Conservation (phyloP, 805 yeast species). For the Pichia cabralensis region DNA sequence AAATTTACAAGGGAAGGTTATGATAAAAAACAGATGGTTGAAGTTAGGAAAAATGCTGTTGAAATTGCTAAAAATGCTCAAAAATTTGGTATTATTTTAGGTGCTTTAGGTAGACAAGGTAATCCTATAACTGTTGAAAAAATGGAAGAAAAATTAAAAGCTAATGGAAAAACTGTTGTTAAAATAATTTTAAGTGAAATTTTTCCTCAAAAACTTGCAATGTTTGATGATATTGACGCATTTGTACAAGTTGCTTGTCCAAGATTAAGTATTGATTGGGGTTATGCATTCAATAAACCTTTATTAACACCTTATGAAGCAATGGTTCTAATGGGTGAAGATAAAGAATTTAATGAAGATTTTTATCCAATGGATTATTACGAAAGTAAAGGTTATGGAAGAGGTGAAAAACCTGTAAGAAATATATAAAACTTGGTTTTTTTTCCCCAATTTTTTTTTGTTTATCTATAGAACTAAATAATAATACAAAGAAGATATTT, state of each 20-base stretch:
- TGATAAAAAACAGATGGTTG: slow-evolving; percentile 74
- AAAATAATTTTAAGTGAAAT: slow-evolving; percentile 85
- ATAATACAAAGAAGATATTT: too few relatives aligned
- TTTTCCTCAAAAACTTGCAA: slow-evolving; percentile 83
- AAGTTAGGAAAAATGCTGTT: slow-evolving; percentile 68
- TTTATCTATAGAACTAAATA: too few relatives aligned
- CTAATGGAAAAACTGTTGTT: slow-evolving; percentile 57
- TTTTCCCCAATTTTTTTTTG: too few relatives aligned
- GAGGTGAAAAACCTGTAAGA: slow-evolving; percentile 63
- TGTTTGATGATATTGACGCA: slow-evolving; percentile 89
- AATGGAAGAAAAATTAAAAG: slow-evolving; percentile 44
- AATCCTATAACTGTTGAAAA: slow-evolving; percentile 64
- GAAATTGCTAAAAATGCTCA: slow-evolving; percentile 46
- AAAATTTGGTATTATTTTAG: slow-evolving; percentile 76
- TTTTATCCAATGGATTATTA: slow-evolving; percentile 96
- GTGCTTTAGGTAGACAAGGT: slow-evolving; percentile 95
- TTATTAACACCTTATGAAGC: slow-evolving; percentile 93
- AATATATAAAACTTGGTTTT: neutral
- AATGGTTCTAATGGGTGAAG: slow-evolving; percentile 76
- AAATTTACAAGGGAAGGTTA: slow-evolving; percentile 84
- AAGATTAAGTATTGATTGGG: slow-evolving; percentile 94
- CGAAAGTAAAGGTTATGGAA: slow-evolving; percentile 79
- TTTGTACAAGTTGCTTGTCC: slow-evolving; percentile 98
- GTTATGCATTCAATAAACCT: slow-evolving; percentile 91
- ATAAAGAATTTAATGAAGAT: slow-evolving; percentile 48